These are phyloP conservation scores for Aspergillus bombycis DNA, from an alignment of 2,329 filamentous ascomycete species.

Conservation along the genomic window DNA sequence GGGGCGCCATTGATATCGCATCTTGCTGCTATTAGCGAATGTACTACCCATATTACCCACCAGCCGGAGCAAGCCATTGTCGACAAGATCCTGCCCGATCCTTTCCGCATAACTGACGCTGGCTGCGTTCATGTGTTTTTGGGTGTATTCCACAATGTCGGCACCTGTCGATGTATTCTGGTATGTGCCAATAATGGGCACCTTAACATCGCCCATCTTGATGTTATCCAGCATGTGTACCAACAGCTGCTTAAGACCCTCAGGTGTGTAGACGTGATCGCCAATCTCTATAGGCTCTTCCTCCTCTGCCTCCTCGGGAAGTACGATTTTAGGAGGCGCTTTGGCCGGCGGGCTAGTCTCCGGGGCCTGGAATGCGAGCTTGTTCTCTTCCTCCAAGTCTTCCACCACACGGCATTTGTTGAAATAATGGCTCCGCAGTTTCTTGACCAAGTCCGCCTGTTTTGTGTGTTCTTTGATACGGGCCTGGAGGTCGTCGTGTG, in stretches of 20 bases:
- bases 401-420: conserved; percentile 97
- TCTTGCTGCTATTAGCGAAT: conserved; percentile 95
- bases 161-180: conserved; percentile 88
- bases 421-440: conserved; percentile 94
- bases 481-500: conserved; percentile 88
- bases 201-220: conserved; percentile 87
- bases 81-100: conserved; percentile 90
- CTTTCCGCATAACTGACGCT: conserved; percentile 90
- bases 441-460: conserved; percentile 87
- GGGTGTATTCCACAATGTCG: conserved; percentile 94
- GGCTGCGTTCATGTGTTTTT: conserved; percentile 80
- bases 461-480: conserved; percentile 92
- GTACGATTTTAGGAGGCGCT: conserved; percentile 75
- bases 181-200: conserved; percentile 93
- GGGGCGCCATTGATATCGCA: conserved; percentile 96
- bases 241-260: conserved; percentile 89
- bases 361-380: conserved; percentile 92
- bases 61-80: conserved; percentile 82
- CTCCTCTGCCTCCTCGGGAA: conserved; percentile 71
- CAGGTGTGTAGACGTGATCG: conserved; percentile 80
- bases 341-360: conserved; percentile 65
- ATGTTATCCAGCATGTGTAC: conserved; percentile 84
- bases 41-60: conserved; percentile 93
- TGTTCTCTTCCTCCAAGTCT: conserved; percentile 97
- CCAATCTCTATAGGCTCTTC: conserved; percentile 86